Evolutionary conservation across 805 yeast species (phyloP).

Genomic region (Ogataea glucozyma): DNA sequence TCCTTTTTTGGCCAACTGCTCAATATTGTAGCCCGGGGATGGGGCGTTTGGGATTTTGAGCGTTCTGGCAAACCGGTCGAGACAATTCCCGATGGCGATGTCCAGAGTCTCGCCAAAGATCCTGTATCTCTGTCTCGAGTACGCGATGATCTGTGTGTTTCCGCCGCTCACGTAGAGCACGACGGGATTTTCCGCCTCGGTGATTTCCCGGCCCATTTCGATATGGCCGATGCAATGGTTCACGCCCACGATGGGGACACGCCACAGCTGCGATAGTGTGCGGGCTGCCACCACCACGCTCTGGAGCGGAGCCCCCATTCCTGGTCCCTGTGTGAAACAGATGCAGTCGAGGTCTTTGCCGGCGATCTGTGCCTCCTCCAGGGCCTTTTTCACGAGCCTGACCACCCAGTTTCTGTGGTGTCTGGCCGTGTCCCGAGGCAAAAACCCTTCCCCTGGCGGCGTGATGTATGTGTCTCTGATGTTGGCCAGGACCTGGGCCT

Average conservation of each 20-base stretch:
- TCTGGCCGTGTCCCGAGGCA: conserved; percentile 95
- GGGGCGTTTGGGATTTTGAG: conserved; percentile 88
- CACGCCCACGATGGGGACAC: conserved; percentile 86
- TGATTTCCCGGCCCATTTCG: conserved; percentile 98
- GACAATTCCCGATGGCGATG: conserved; percentile 95
- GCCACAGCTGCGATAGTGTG: conserved; percentile 76
- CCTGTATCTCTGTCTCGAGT: conserved; percentile 87
- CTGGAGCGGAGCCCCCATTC: conserved; percentile 98
- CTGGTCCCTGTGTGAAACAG: conserved; percentile 97
- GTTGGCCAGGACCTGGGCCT: conserved; percentile 81
- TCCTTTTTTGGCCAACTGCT: conserved; percentile 82
- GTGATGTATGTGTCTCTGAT: conserved; percentile 92
- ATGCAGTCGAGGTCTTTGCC: conserved; percentile 66
- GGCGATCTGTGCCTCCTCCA: conserved; percentile 57
- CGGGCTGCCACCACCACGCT: conserved; percentile 92
- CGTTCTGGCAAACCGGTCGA: conserved; percentile 94
- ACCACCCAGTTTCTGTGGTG: conserved; percentile 97
- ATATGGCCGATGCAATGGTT: conserved; percentile 98
- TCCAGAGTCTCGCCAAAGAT: conserved; percentile 99
- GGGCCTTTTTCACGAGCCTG: conserved; percentile 65
- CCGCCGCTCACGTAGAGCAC: conserved; percentile 98
- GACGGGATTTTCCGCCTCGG: conserved; percentile 97
- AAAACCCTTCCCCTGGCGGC: conserved; percentile 97
- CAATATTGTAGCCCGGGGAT: conserved; percentile 96
- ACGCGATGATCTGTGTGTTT: conserved; percentile 96